Evolutionary conservation across 164 flowering plant genomes (phyloP).

Genomic region (Sextonia rubra): DNA sequence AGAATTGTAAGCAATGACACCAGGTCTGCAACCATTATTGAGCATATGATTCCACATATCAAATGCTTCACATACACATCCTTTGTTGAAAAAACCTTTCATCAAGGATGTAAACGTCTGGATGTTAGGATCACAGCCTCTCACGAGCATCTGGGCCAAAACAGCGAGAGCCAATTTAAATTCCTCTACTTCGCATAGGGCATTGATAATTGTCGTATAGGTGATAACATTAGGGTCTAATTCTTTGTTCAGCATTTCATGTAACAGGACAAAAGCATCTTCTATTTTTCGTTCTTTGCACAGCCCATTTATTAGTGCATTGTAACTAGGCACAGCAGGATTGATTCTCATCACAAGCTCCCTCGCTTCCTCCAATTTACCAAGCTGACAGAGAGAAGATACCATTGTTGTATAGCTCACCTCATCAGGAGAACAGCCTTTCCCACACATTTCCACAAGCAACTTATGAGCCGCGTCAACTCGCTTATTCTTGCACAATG

Average conservation of each 20-base stretch:
- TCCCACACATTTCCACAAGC: constrained; percentile 70
- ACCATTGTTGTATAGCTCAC: constrained; percentile 75
- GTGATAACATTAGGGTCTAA: constrained; percentile 64
- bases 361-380: constrained; percentile 62
- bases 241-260: constrained; percentile 49
- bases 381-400: constrained; percentile 60
- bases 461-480: constrained; percentile 60
- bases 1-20: constrained; percentile 51
- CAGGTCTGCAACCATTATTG: constrained; percentile 44
- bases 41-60: constrained; percentile 49
- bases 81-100: constrained; percentile 48
- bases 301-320: constrained; percentile 60
- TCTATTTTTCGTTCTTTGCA: constrained; percentile 36
- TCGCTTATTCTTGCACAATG: constrained; percentile 70
- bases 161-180: constrained; percentile 43
- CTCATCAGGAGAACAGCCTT: constrained; percentile 65
- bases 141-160: constrained; percentile 54
- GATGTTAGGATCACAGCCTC: constrained; percentile 62
- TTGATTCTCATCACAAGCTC: constrained; percentile 37
- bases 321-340: constrained; percentile 62
- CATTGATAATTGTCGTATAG: constrained; percentile 52
- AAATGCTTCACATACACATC: constrained; percentile 43
- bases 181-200: constrained; percentile 44
- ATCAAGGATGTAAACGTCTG: constrained; percentile 56
- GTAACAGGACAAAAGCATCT: constrained; percentile 49